Percentiles rank a stretch among this genome's conserved stretches.
Evolutionary conservation across 1,284 basidiomycete genomes (phyloP).

Genomic region (Cryptococcus sp.): DNA sequence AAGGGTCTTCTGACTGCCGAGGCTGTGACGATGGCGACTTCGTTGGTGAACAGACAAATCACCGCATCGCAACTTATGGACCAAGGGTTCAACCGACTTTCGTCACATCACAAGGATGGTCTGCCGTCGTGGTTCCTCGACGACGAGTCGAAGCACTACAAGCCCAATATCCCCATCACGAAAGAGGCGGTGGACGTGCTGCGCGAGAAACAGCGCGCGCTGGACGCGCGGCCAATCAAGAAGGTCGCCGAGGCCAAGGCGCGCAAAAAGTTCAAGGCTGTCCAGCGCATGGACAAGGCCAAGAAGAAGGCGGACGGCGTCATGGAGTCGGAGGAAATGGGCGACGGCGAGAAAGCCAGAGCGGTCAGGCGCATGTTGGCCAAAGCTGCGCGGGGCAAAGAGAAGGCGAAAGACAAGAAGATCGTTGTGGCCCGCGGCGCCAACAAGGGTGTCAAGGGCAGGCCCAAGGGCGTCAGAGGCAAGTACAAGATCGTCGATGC

Average conservation of each 20-base stretch:
- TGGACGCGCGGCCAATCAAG: constrained; percentile 98
- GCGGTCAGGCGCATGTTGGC: constrained; percentile 90
- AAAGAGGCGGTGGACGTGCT: constrained; percentile 91
- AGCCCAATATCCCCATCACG: constrained; percentile 91
- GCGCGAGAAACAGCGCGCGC: constrained; percentile 84
- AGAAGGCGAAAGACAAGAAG: constrained; percentile 66
- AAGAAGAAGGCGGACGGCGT: constrained; percentile 96
- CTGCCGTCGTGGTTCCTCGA: constrained; percentile 97
- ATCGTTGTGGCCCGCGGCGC: constrained; percentile 90
- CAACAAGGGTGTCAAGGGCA: constrained; percentile 85
- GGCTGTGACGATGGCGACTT: constrained; percentile 88
- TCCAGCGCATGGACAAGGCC: constrained; percentile 83
- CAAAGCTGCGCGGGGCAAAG: constrained; percentile 66
- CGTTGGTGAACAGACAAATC: constrained; percentile 86
- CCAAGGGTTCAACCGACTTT: constrained; percentile 93
- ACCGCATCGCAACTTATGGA: constrained; percentile 89
- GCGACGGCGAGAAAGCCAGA: constrained; percentile 90
- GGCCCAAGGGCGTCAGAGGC: constrained; percentile 95
- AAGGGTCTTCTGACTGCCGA: constrained; percentile 86
- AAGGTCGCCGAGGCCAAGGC: constrained; percentile 99
- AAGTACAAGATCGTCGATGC: constrained; percentile 87
- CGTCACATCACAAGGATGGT: constrained; percentile 85
- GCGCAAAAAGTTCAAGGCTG: constrained; percentile 90
- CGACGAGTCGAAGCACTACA: constrained; percentile 92
- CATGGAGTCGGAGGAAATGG: constrained; percentile 84